phyloP scores from a whole-genome alignment of 2,329 filamentous ascomycete species.

The Periglandula ipomoeae region DNA sequence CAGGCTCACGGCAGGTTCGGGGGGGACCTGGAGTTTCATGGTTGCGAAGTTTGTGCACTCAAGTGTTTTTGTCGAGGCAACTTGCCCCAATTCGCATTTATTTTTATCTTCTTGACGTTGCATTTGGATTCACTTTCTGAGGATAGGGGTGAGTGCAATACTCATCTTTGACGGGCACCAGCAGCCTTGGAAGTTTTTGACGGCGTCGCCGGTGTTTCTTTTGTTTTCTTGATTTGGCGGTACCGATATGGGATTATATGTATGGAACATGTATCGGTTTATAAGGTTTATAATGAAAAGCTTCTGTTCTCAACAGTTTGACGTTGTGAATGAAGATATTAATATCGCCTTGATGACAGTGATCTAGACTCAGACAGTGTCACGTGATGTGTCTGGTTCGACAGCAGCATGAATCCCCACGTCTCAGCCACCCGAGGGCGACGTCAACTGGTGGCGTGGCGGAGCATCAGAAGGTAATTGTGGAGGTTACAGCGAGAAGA shows the following conservation, averaged over 20 bases:
- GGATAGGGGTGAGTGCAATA: neutral
- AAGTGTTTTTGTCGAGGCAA: neutral
- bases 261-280: conserved; percentile 4
- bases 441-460: neutral
- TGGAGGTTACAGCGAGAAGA: no score
- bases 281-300: neutral
- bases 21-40: conserved; percentile 4
- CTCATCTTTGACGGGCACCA: neutral
- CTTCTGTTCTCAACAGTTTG: neutral
- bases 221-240: neutral
- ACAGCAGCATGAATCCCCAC: neutral
- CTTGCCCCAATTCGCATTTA: neutral
- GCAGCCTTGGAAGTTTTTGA: conserved; percentile 1
- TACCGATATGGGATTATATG: neutral
- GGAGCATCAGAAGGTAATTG: no score
- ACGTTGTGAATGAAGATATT: no score
- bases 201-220: conserved; percentile 5
- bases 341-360: no score
- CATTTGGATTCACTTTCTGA: neutral
- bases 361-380: no score
- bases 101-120: neutral
- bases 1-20: conserved; percentile 3
- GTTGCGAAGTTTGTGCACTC: neutral
- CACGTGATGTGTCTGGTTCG: neutral
- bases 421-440: neutral